A percentile compares a stretch with the other conserved stretches of the same genome.
phyloP scores from a whole-genome alignment of 2,329 filamentous ascomycete genomes.

The Pseudogymnoascus verrucosus region DNA sequence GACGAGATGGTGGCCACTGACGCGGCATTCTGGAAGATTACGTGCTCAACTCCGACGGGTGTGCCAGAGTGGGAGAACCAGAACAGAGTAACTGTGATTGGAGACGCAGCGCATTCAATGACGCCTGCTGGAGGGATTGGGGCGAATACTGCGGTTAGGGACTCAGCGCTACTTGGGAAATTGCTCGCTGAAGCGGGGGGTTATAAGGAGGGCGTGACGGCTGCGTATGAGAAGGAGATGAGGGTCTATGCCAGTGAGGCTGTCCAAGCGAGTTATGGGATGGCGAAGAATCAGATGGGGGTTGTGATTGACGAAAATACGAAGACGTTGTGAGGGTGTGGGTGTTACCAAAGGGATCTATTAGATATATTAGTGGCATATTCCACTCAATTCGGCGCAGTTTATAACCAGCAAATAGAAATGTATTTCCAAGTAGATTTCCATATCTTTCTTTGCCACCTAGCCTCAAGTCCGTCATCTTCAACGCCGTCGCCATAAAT shows the following conservation, averaged over 20 bases:
- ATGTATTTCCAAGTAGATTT: neutral
- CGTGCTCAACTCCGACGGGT: constrained; percentile 50
- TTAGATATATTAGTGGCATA: neutral
- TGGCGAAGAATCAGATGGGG: constrained; percentile 37
- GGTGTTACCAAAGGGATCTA: neutral
- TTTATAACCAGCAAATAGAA: neutral
- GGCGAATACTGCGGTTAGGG: constrained; percentile 48
- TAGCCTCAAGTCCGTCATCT: neutral
- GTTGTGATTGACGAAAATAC: constrained; percentile 38
- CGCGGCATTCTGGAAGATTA: constrained; percentile 60
- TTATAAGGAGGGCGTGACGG: constrained; percentile 43
- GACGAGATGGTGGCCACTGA: constrained; percentile 49
- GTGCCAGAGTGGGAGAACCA: constrained; percentile 54
- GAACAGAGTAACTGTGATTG: constrained; percentile 49
- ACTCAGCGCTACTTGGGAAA: constrained; percentile 46
- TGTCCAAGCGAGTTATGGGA: constrained; percentile 45
- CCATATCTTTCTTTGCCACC: too few species aligned
- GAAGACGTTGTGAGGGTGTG: neutral
- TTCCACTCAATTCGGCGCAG: neutral
- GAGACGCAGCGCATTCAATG: constrained; percentile 51
- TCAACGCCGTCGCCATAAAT: neutral
- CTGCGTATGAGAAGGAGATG: constrained; percentile 55
- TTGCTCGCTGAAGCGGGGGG: constrained; percentile 46
- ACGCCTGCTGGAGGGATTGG: constrained; percentile 49
- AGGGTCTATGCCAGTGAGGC: constrained; percentile 49